Base-by-base conservation (phyloP, 768 basidiomycete genomes). In the Pulveroboletus sp. region DNA sequence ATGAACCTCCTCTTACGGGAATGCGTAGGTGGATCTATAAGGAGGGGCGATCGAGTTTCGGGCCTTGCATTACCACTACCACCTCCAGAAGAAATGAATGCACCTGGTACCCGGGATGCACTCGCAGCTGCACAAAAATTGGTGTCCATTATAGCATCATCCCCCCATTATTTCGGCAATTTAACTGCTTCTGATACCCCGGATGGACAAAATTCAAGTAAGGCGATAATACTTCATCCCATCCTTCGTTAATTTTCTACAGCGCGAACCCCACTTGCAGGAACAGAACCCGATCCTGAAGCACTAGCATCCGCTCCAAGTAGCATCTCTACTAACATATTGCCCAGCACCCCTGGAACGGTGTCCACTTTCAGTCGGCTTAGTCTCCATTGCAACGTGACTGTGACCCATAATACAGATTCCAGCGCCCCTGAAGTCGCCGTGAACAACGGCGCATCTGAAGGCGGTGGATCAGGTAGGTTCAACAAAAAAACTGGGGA, bases 391-490 rank as follows among this genome's bases (percentile, higher is more conserved):
- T 0, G 42, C 13, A 52, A 46, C 39, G 45, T 37, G 3, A 10
- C 46, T 16, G 37, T n/a, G n/a, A n/a, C n/a, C n/a, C n/a, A 37
- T 24, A 54, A 26, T 4, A 32, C 32, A 7, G 24, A 27, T 10
- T 20, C 42, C 11, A 32, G 17, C 20, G 8, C 17, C 14, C 8
- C n/a, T 0, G 52, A 38, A n/a, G 2, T 41, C 8, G 45, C 43
- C 32, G 30, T 51, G 7, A 7, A 6, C 7, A 30, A 16, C 11
- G 39, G 38, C 13, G 19, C 23, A 4, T n/a, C 42, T 16, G 51
- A 7, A 51, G 38, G 7, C 13, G 20, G 26, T 13, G 43, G 37
- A 5, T 51, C 27, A 19, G 26, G 51, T 53, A 51, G 16, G 42
- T 10, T 19, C n/a, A n/a, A n/a, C n/a, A n/a, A n/a, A n/a, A n/a